Base-by-base conservation (phyloP, 2,329 filamentous ascomycete genomes). In the Septoria linicola region DNA sequence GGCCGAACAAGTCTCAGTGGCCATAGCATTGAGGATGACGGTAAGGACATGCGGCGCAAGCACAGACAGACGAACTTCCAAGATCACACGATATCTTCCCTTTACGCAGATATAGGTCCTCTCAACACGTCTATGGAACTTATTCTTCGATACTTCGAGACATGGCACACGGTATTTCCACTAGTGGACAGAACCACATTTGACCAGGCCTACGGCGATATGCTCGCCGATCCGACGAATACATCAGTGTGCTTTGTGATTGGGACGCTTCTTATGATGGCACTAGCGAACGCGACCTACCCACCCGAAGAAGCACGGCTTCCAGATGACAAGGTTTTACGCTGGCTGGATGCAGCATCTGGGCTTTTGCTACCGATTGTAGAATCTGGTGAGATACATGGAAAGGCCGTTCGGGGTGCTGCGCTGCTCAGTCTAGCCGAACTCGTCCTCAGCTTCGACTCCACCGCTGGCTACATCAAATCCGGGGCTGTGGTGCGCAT, bases 221-320 rank as follows among this genome's bases (percentile, higher is more conserved):
- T 54, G 42, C 31, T 51, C 23, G 17, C 19, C 3, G 35, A 52
- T 20, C 54, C 46, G 8, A 27, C 21, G 20, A 45, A 25, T 7
- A 40, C 42, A n/a, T 21, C 51, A 1, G 43, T 41, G 17, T 49
- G 32, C 32, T 49, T 46, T 20, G 35, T 46, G 27, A 34, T 54
- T 13, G 40, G 43, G 14, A 36, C 16, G 13, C 23, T 51, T 10
- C 36, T 57, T 2, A 36, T 52, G 8, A 27, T 51, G 27, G 43
- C 44, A 5, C 37, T 57, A 11, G 51, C 47, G 2, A 51, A 53
- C 20, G 36, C 48, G 5, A 57, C 51, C 6, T 57, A 54, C 37
- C 20, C 51, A 16, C 13, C 20, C 1, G 16, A 41, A 11, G 40
- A 54, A 27, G 51, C 47, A 21, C 51, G 40, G 3, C 21, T 54